Evolutionary conservation across 441 rosid genomes (phyloP), one percentile per base, ranked within the genome.

Genomic region (Raphanus hybrid): DNA sequence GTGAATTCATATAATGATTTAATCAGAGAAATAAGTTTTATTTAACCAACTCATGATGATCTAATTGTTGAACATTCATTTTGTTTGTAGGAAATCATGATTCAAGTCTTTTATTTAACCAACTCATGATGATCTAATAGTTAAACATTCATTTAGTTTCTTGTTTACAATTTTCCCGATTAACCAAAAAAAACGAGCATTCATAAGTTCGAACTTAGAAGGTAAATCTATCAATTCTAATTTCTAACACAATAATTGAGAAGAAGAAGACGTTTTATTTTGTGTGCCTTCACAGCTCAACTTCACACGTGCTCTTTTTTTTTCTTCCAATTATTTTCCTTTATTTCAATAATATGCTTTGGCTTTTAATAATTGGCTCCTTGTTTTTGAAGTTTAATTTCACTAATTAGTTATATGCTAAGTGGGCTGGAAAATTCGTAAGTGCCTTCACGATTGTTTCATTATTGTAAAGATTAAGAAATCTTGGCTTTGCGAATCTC

Each of bases 391-490:
- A 74, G 50, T 67, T 15, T 55, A 74, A 5, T 74, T 5, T 43
- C 5, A 54, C 5, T 18, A 43, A 50, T 34, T 29, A 62, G 27
- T 54, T 26, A 52, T 15, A 63, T 62, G 71, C 67, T 66, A 58
- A 63, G 29, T 45, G 82, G 59, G 64, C 79, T 69, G 69, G 63
- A 74, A 79, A 54, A 18, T 73, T 69, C 61, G 57, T 14, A 20
- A 73, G 79, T 79, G 68, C 68, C 41, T 75, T 66, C 79, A 70
- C 70, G 16, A 65, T 59, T 70, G 79, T 65, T 70, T 75, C 64
- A 75, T 75, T 70, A 80, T 80, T 75, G 76, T 80, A 65, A 65
- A 80, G 69, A 48, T 75, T 75, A 80, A 60, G 65, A 76, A 79
- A 79, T 79, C 75, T 75, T 79, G 71, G 37, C 45, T 58, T 4